Percentiles rank a stretch among this genome's conserved stretches.
These are phyloP conservation scores for Talaromyces verruculosus DNA, from an alignment of 2,329 filamentous ascomycete species.

Conservation along the genomic window DNA sequence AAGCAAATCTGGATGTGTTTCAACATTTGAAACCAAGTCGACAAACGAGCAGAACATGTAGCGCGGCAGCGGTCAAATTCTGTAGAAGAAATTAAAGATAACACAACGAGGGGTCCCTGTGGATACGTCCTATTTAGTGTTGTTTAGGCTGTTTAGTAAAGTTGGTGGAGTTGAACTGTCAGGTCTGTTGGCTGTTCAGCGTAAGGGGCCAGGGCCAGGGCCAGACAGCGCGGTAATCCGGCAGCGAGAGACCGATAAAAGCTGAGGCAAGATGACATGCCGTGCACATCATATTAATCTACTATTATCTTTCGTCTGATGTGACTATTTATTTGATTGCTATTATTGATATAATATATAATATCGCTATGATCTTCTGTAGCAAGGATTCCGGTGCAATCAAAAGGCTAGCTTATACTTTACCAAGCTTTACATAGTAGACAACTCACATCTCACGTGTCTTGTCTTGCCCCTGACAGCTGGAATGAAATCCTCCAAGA, in stretches of 20 bases:
- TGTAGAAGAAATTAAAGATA: constrained; percentile 5
- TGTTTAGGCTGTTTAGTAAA: not conserved
- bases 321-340: not conserved
- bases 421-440: not conserved
- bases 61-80: not conserved
- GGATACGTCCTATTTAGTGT: not conserved
- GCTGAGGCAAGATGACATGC: constrained; percentile 8
- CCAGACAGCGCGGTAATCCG: constrained; percentile 5
- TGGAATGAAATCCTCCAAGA: not conserved
- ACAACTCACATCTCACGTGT: not conserved
- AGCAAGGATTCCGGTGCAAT: not conserved
- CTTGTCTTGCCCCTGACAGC: not conserved
- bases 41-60: not conserved
- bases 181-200: not conserved
- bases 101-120: constrained; percentile 3
- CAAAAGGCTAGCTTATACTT: not conserved
- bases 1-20: constrained; percentile 1
- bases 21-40: constrained; percentile 7
- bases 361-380: not conserved
- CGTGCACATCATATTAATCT: constrained; percentile 6
- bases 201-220: not conserved
- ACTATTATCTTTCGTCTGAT: not conserved
- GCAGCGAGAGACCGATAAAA: not conserved
- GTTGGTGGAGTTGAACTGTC: not conserved
- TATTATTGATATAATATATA: not conserved